A percentile compares a stretch with the other conserved stretches of the same genome.
These are phyloP conservation scores for Mortierella sp. DNA, from an alignment of 371 early-diverging fungal genomes.

Conservation along the genomic window DNA sequence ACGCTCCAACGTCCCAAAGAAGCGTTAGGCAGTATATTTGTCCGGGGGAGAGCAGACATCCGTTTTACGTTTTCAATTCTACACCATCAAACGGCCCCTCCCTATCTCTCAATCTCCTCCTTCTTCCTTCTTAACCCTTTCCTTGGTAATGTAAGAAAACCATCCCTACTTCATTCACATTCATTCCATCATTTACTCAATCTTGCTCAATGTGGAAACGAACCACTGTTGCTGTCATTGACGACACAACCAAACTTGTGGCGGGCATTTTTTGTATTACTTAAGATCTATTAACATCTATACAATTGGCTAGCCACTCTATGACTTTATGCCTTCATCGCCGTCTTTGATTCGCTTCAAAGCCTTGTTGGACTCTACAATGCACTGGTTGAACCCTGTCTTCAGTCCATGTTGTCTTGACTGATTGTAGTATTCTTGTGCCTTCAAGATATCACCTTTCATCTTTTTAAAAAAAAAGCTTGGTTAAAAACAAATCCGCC, in stretches of 20 bases:
- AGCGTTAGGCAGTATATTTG: too few species aligned
- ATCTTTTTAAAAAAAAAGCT: conserved; percentile 20
- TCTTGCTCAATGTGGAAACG: neutral
- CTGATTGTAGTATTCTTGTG: conserved; percentile 53
- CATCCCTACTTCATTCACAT: neutral
- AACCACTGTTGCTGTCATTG: neutral
- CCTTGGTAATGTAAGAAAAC: neutral
- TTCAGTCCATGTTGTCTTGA: conserved; percentile 52
- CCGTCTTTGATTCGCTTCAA: conserved; percentile 45
- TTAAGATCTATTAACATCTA: neutral
- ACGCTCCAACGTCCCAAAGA: too few species aligned
- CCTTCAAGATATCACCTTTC: conserved; percentile 46
- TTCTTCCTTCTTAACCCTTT: too few species aligned
- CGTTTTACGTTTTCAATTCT: too few species aligned
- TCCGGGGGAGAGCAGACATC: too few species aligned
- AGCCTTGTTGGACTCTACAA: conserved; percentile 56
- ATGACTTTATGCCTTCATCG: conserved; percentile 22
- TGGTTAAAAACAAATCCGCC: neutral
- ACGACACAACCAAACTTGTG: too few species aligned
- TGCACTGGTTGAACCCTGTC: conserved; percentile 50
- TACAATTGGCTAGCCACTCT: neutral
- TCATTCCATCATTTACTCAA: neutral
- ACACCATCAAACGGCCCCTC: too few species aligned
- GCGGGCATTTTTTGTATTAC: too few species aligned
- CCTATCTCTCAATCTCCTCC: too few species aligned